A percentile compares a stretch with the other conserved stretches of the same genome.
Evolutionary conservation across 345 rosid genomes (phyloP).

Genomic region (Orychophragmus violaceus): DNA sequence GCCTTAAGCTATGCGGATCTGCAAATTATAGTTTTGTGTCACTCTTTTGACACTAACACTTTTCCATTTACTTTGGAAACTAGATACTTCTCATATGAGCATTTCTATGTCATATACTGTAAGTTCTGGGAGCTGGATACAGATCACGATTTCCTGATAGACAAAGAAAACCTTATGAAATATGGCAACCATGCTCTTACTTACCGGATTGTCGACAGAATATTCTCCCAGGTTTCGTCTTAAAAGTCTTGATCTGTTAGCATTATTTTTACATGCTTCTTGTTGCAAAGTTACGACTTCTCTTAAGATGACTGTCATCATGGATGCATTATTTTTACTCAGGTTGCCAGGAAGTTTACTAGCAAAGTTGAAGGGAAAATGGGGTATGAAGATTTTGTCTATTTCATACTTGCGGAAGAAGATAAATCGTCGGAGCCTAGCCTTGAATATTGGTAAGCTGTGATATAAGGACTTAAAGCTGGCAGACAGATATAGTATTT

Average conservation of each 20-base stretch:
- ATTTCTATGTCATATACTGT: constrained; percentile 96
- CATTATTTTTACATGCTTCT: too few relatives aligned
- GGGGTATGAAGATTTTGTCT: constrained; percentile 98
- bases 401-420: constrained; percentile 93
- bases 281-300: background rate
- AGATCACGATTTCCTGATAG: constrained; percentile 93
- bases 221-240: constrained; percentile 83
- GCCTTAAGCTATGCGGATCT: background rate
- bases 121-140: constrained; percentile 98
- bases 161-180: constrained; percentile 94
- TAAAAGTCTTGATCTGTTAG: background rate
- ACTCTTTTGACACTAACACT: background rate
- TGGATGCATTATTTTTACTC: constrained; percentile 7
- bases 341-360: constrained; percentile 85
- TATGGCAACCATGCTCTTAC: constrained; percentile 99
- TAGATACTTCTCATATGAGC: constrained; percentile 95
- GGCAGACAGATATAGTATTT: background rate
- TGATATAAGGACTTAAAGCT: background rate
- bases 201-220: constrained; percentile 88
- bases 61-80: background rate
- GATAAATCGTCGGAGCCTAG: constrained; percentile 95
- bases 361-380: constrained; percentile 87
- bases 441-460: constrained; percentile 84
- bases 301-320: background rate
- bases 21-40: background rate